A percentile compares a stretch with the other conserved stretches of the same genome.
Conservation (phyloP, 2,329 filamentous ascomycete species). For the Colletotrichum sp. region DNA sequence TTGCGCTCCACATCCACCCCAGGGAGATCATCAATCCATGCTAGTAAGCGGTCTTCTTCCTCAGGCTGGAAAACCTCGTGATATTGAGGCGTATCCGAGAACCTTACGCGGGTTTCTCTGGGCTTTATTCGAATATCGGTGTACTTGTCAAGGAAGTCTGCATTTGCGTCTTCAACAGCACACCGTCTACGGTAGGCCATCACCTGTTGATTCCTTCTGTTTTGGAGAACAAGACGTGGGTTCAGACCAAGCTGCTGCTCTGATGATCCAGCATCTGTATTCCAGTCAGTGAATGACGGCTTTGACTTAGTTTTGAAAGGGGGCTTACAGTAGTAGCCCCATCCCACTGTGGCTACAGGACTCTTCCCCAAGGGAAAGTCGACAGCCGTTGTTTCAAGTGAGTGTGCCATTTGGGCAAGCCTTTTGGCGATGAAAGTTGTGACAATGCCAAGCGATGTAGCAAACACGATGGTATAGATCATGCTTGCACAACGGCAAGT, state of each 20-base stretch:
- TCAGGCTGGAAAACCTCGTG: not conserved
- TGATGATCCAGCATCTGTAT: not conserved
- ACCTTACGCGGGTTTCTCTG: not conserved
- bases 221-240: not conserved
- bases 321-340: not conserved
- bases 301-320: not conserved
- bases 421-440: not conserved
- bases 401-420: not conserved
- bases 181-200: not conserved
- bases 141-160: not conserved
- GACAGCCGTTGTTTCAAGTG: not conserved
- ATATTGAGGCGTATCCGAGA: not conserved
- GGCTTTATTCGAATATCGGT: not conserved
- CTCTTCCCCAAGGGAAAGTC: not conserved
- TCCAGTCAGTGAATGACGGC: not conserved
- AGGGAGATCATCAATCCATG: not conserved
- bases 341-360: not conserved
- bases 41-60: not conserved
- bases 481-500: not conserved
- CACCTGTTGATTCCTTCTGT: not conserved
- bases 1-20: not conserved
- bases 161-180: not conserved
- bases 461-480: not conserved
- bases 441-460: not conserved
- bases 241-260: not conserved